A percentile compares a stretch with the other conserved stretches of the same genome.
phyloP scores from a whole-genome alignment of 176 grass and related monocot species.

The Urochloa ruziziensis region DNA sequence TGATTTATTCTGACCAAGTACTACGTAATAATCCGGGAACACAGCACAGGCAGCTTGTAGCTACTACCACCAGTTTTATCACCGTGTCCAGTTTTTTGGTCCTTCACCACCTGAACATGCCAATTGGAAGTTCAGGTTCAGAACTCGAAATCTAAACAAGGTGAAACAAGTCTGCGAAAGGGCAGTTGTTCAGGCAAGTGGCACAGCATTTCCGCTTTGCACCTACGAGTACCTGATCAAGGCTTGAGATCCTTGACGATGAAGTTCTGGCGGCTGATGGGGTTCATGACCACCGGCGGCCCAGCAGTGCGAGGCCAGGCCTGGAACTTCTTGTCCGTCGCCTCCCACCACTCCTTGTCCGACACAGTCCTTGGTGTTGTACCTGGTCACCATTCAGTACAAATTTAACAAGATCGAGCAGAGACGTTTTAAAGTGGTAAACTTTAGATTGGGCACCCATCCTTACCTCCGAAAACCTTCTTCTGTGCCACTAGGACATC shows the following conservation, averaged over 20 bases:
- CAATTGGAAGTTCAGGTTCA: background rate
- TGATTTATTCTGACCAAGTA: slow-evolving; percentile 25
- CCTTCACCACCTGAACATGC: background rate
- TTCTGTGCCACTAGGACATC: slow-evolving; percentile 57
- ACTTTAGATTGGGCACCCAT: background rate
- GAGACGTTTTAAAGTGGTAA: background rate
- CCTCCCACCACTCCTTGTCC: slow-evolving; percentile 77
- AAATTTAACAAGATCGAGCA: background rate
- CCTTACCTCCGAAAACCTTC: slow-evolving; percentile 77
- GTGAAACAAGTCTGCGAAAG: background rate
- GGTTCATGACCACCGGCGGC: slow-evolving; percentile 86
- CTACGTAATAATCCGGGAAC: background rate
- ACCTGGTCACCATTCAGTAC: slow-evolving; percentile 45
- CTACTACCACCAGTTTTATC: background rate
- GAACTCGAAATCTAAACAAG: background rate
- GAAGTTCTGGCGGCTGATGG: slow-evolving; percentile 89
- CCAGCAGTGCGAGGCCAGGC: slow-evolving; percentile 80
- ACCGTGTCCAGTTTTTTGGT: background rate
- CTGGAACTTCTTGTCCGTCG: slow-evolving; percentile 82
- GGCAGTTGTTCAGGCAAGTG: background rate
- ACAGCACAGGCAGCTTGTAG: background rate
- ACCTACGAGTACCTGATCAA: slow-evolving; percentile 23
- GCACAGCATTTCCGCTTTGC: too few species aligned
- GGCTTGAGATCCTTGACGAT: slow-evolving; percentile 69
- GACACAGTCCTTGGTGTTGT: slow-evolving; percentile 66